phyloP scores from a whole-genome alignment of 768 basidiomycete genomes.

The Clitopilus hobsonii region DNA sequence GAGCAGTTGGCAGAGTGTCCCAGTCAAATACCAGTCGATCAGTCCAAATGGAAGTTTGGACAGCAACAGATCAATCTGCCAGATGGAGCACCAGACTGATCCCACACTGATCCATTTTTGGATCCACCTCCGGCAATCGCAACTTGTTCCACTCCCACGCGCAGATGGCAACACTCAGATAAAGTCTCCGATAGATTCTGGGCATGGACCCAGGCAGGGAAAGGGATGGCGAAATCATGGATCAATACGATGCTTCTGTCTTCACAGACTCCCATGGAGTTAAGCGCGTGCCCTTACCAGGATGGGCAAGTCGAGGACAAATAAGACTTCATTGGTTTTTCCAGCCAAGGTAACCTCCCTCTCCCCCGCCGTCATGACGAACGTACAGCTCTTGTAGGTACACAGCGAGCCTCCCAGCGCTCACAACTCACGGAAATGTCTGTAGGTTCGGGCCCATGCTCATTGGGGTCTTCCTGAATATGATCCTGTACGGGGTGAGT shows the following conservation, averaged over 20 bases:
- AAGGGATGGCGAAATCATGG: neutral
- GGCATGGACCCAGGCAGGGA: neutral
- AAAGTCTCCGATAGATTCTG: neutral
- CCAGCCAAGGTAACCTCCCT: neutral
- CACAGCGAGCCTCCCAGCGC: neutral
- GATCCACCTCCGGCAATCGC: neutral
- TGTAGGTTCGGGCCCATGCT: conserved; percentile 24
- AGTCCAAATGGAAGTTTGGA: too few species aligned
- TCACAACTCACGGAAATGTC: neutral
- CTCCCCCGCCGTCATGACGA: conserved; percentile 9
- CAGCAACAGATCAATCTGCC: neutral
- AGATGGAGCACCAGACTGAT: neutral
- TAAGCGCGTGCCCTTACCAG: neutral
- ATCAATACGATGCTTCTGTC: neutral
- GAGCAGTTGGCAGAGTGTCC: too few species aligned
- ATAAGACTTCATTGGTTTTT: neutral
- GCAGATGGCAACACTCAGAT: neutral
- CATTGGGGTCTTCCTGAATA: conserved; percentile 26
- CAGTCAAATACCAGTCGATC: too few species aligned
- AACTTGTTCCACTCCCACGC: neutral
- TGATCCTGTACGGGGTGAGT: conserved; percentile 29
- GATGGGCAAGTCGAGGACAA: neutral
- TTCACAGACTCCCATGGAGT: neutral
- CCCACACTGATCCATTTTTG: too few species aligned
- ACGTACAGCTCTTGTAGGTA: conserved; percentile 14